Base-by-base conservation (phyloP, 2,329 filamentous ascomycete species). In the Cladophialophora carrionii region DNA sequence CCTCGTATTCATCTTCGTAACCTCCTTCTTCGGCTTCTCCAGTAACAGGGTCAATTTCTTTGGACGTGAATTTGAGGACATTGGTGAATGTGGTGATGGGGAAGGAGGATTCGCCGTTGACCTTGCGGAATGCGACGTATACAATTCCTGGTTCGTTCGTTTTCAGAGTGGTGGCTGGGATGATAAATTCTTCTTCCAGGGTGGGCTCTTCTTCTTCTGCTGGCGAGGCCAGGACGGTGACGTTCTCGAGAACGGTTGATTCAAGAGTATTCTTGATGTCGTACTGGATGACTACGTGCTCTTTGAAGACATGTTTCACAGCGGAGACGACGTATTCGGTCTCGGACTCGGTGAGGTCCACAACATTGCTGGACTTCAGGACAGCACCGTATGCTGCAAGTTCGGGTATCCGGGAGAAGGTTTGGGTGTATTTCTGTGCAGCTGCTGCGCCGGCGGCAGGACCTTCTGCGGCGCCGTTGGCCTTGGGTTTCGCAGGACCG, bases 1-100 rank as follows among this genome's bases (percentile, higher is more conserved):
- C 90, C 80, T 97, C 91, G 76, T 99, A 99, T 80, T 99, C 95
- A 74, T 99, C 95, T 60, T 98, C 94, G 77, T 98, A 98, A 53
- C 95, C 95, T 54, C 81, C 85, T 17, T 96, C 92, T 77, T 99
- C 95, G 0, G 94, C 91, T 79, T 97, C 92, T 70, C 88, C 87
- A n/a, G 91, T 96, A 29, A 90, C 90, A 5, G 95, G 95, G 73
- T 99, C 95, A 71, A 99, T 95, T 79, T 99, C 95, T 81, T 97
- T 98, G 82, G 90, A 95, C 20, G 92, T 97, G 77, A 99, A 99
- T 79, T 95, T 97, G 75, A 99, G 89, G 46, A 91, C 82, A 78
- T 98, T 99, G 71, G 91, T 92, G 78, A 99, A 96, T 49, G 87
- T 90, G 59, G 89, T 88, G 24, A 90, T 83, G 4, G 92, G 88